phyloP scores from a whole-genome alignment of 495 filamentous ascomycete genomes.

The Cladorrhinum samala region DNA sequence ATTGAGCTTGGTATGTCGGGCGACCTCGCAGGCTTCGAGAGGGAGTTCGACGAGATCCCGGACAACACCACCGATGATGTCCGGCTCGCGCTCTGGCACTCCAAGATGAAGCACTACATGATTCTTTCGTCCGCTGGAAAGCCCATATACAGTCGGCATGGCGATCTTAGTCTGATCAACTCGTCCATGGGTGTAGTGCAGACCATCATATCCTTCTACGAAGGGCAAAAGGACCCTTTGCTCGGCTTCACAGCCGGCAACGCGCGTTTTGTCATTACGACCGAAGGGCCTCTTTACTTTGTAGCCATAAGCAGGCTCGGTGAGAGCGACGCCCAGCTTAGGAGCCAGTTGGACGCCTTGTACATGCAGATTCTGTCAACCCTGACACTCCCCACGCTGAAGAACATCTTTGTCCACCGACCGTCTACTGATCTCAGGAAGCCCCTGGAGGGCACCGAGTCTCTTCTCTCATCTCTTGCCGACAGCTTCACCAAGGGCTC shows the following conservation, averaged over 20 bases:
- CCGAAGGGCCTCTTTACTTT: constrained; percentile 80
- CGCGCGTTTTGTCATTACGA: constrained; percentile 75
- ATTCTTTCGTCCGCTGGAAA: constrained; percentile 97
- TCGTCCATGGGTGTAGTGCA: constrained; percentile 94
- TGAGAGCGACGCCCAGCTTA: constrained; percentile 84
- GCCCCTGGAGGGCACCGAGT: constrained; percentile 90
- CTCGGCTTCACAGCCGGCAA: constrained; percentile 77
- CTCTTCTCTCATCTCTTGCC: constrained; percentile 81
- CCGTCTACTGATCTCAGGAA: constrained; percentile 87
- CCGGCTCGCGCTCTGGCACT: constrained; percentile 68
- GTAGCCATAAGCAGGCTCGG: constrained; percentile 86
- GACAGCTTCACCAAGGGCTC: constrained; percentile 94
- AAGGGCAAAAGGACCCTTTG: constrained; percentile 67
- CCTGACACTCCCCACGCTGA: constrained; percentile 82
- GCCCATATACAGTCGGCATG: constrained; percentile 92
- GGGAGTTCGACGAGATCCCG: constrained; percentile 74
- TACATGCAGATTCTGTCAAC: constrained; percentile 99
- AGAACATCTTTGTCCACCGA: constrained; percentile 79
- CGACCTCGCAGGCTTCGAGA: constrained; percentile 56
- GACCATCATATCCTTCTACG: constrained; percentile 95
- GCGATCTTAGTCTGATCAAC: constrained; percentile 80
- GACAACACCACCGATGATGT: constrained; percentile 56
- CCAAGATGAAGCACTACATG: constrained; percentile 91
- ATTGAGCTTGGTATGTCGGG: constrained; percentile 43
- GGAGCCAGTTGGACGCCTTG: constrained; percentile 82